Base-by-base conservation (phyloP, 345 rosid genomes). In the Noccaea caerulescens region DNA sequence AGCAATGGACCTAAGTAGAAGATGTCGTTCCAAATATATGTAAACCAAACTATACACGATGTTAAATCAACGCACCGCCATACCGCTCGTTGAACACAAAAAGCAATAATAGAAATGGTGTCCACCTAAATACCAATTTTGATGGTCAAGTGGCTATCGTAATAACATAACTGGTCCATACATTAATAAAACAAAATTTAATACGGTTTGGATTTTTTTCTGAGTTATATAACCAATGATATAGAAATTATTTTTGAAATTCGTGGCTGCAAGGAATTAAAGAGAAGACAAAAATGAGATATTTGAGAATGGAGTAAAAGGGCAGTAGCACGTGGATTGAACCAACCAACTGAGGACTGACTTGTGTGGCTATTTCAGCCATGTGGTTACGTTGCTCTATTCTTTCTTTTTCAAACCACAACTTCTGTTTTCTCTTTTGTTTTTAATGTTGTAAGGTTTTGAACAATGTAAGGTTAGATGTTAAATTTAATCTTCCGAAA, bases 291-390 rank as follows among this genome's bases (percentile, higher is more conserved):
- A 54, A 14, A 23, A 3, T 27, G 45, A 59, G 55, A 42, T 43
- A 13, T 42, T 18, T 34, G 62, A 58, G 38, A 42, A 44, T 52
- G 68, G 61, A 16, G 36, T 54, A 66, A 8, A 14, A 2, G 39
- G 34, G 72, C 2, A 67, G 63, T 67, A 73, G 72, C 78, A 67
- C 69, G 69, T 75, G 73, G 42, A 68, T n/a, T 44, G 13, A 67
- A 75, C 69, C 78, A 67, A 74, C 78, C 63, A 75, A 60, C 73
- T 75, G 57, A 41, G 51, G 61, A 73, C 41, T 67, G 73, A 67
- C 61, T 23, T 34, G 63, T 61, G 68, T 67, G 55, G 44, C 13
- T 20, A 59, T 74, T 43, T 54, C 47, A 74, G 49, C 67, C 68
- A 73, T 57, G 68, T 66, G 61, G 47, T 58, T 59, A 12, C 56